Evolutionary conservation across 2,329 filamentous ascomycete species (phyloP).

Genomic region (Didymosphaeria variabile): DNA sequence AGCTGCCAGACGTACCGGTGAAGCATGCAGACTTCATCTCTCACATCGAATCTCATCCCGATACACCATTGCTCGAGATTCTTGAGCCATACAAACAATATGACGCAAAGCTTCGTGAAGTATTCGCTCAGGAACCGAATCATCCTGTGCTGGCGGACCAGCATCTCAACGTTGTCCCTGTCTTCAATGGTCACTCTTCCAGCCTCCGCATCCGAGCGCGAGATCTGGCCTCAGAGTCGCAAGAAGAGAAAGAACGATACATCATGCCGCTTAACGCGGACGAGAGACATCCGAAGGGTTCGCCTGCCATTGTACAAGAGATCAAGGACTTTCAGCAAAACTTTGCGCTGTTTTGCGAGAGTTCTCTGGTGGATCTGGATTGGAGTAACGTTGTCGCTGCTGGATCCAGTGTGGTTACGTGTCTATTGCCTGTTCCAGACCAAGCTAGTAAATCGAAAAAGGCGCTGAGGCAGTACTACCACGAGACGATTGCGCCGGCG

Average conservation of each 20-base stretch:
- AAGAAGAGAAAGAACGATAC: constrained; percentile 69
- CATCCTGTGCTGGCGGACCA: constrained; percentile 66
- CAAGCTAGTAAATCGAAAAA: constrained; percentile 56
- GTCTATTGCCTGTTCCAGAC: constrained; percentile 71
- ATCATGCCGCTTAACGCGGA: constrained; percentile 73
- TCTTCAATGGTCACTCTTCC: constrained; percentile 66
- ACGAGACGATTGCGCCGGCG: constrained; percentile 80
- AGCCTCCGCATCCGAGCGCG: constrained; percentile 71
- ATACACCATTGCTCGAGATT: constrained; percentile 65
- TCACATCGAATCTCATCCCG: constrained; percentile 65
- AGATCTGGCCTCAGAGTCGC: constrained; percentile 64
- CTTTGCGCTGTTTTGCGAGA: constrained; percentile 84
- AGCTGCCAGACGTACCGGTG: constrained; percentile 50
- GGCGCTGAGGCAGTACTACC: constrained; percentile 70
- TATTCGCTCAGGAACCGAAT: constrained; percentile 73
- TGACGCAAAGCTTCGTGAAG: constrained; percentile 71
- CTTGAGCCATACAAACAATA: constrained; percentile 73
- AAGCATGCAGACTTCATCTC: constrained; percentile 54
- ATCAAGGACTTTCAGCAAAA: constrained; percentile 79
- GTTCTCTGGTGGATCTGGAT: constrained; percentile 76
- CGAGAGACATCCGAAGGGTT: constrained; percentile 69
- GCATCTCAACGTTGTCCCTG: constrained; percentile 70
- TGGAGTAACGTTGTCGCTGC: constrained; percentile 86
- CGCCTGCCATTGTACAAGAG: constrained; percentile 72
- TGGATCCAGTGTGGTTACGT: constrained; percentile 82